Base-by-base conservation (phyloP, 192 early-diverging fungal genomes). In the Paraglomus occultum region DNA sequence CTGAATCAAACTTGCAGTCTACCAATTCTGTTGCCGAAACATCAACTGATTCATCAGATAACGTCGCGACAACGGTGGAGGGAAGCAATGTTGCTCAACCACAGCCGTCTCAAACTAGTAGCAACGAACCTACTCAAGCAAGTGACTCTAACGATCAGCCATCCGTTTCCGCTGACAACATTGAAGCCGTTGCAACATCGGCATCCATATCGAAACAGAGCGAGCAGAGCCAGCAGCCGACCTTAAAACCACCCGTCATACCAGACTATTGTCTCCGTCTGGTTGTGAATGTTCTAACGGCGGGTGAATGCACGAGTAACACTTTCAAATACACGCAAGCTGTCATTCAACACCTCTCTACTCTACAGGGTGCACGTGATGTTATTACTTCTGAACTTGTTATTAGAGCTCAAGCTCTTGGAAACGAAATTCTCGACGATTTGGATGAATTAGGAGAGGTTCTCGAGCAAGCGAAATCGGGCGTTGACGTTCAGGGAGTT, bases 301-400 rank as follows among this genome's bases (percentile, higher is more conserved):
- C 85, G 15, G 94, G 92, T 20, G 95, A 94, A 75, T 94, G 92
- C 72, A 91, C 97, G 18, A 88, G 90, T 71, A 90, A 89, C 65
- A 99, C 94, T 2, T 99, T 97, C 88, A 94, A 96, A 80, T 92
- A 89, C 72, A 95, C 93, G 4, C 80, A 97, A 7, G 84, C 88
- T 44, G 89, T 95, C 31, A 94, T 99, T 55, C 94, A 95, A 71
- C 88, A 96, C 59, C 79, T 99, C 40, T 90, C 90, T 7, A 79
- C 85, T 6, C 75, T 94, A 51, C 72, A 83, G 6, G 89, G 86
- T 43, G 86, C 90, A 7, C 74, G 83, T 31, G 84, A 88, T 4
- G 84, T 90, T 9, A 91, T 99, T 48, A 90, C 89, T 1, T 77
- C 87, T n/a, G 92, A 95, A 82, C 77, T 99, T 2, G 77, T 90